Base-by-base conservation (phyloP, 108 stramenopile species). In the Mediolabrus comicus region DNA sequence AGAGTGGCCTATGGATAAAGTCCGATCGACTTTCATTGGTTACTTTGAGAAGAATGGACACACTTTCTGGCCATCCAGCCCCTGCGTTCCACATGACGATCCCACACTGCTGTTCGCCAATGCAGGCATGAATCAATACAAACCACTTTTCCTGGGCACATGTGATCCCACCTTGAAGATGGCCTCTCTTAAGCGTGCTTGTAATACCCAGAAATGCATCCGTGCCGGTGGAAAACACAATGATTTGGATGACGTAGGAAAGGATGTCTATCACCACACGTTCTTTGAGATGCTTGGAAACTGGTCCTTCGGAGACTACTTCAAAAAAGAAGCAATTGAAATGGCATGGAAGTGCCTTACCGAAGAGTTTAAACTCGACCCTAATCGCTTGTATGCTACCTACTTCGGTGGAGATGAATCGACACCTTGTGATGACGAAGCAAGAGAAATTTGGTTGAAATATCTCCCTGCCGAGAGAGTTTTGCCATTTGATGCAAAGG, bases 221-320 rank as follows among this genome's bases (percentile, higher is more conserved):
- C 95, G 99, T 57, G 99, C 99, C 4, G 99, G 99, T 22, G 99
- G 99, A 59, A 99, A 99, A 90, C 99, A 99, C 90, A 99, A 99
- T 75, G 99, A 99, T 86, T 83, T 99, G 33, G 99, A 99, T 69
- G 99, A 99, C 80, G 98, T 98, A 10, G 99, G 99, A 31, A 97
- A 97, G 86, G 99, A 99, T 82, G 91, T 96, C n/a, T 98, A 98
- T 81, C 99, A 99, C 82, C 99, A 98, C 74, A 99, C 99, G 61
- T 99, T 98, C 83, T 99, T 99, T 84, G 98, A 98, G 86, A 99
- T 99, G 99, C 78, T 98, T 33, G 98, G 98, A 17, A 99, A 97
- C 72, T 99, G 98, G 98, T 90, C 87, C 74, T 99, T 99, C 74
- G 98, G 98, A 19, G 90, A 92, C 82, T 99, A 98, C 87, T 99